A percentile compares a stretch with the other conserved stretches of the same genome.
Conservation (phyloP, 1,284 basidiomycete species). For the Pterula multifida region DNA sequence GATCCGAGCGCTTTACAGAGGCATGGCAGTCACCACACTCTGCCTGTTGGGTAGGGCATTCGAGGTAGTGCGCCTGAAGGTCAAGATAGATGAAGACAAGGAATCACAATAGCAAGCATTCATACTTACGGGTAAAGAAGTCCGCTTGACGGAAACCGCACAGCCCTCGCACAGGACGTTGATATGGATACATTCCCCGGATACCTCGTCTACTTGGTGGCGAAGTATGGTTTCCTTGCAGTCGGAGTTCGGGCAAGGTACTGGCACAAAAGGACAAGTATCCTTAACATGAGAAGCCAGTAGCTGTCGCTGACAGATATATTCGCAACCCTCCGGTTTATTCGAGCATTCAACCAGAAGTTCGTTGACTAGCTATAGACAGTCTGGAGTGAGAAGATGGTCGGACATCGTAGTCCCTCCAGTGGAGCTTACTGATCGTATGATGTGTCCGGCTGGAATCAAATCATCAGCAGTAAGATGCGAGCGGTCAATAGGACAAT, state of each 20-base stretch:
- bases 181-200: conserved; percentile 24
- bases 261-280: conserved; percentile 44
- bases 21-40: conserved; percentile 23
- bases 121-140: conserved; percentile 22
- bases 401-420: conserved; percentile 10
- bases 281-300: conserved; percentile 51
- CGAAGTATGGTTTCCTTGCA: conserved; percentile 32
- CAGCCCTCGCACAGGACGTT: conserved; percentile 26
- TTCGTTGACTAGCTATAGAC: conserved; percentile 69
- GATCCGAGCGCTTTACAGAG: conserved; percentile 19
- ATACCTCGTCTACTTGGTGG: conserved; percentile 22
- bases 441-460: conserved; percentile 49
- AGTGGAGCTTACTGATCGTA: conserved; percentile 51
- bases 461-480: conserved; percentile 43
- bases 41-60: conserved; percentile 1
- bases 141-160: conserved; percentile 17
- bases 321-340: conserved; percentile 42
- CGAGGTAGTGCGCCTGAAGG: conserved; percentile 4
- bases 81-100: conserved; percentile 9
- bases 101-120: not conserved
- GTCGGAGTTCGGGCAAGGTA: conserved; percentile 37
- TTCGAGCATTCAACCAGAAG: conserved; percentile 64
- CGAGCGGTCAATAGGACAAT: conserved; percentile 78
- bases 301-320: conserved; percentile 62
- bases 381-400: conserved; percentile 11